Evolutionary conservation across 2,329 filamentous ascomycete species (phyloP).

Genomic region (Venturia effusa): DNA sequence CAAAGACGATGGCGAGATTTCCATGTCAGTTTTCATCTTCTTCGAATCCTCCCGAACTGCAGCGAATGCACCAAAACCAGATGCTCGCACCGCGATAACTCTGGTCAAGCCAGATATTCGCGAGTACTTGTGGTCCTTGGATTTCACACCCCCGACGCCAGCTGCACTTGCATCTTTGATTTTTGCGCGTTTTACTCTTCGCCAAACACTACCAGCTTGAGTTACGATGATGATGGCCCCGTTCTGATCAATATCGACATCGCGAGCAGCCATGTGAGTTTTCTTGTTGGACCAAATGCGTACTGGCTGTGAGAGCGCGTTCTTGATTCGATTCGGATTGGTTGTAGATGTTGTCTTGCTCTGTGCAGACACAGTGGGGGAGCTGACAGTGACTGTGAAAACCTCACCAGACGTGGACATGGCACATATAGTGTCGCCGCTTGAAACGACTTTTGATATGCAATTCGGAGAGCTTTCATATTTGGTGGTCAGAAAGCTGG

Average conservation of each 20-base stretch:
- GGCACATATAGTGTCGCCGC: conserved; percentile 85
- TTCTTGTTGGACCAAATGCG: conserved; percentile 86
- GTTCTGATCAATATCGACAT: conserved; percentile 82
- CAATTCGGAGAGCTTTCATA: conserved; percentile 55
- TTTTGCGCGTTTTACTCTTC: conserved; percentile 70
- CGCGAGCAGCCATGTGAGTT: conserved; percentile 69
- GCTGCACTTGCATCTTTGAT: conserved; percentile 54
- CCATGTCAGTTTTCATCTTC: conserved; percentile 62
- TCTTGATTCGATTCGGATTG: conserved; percentile 81
- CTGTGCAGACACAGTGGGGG: conserved; percentile 40
- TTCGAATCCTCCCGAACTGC: conserved; percentile 67
- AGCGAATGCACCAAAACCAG: conserved; percentile 80
- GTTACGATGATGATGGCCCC: conserved; percentile 93
- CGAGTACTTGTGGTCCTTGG: conserved; percentile 92
- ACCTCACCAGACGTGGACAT: conserved; percentile 76
- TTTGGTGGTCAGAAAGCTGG: conserved; percentile 49
- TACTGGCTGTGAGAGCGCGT: conserved; percentile 65
- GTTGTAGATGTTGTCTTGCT: conserved; percentile 59
- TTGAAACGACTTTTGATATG: conserved; percentile 68
- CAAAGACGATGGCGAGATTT: conserved; percentile 54
- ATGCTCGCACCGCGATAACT: conserved; percentile 74
- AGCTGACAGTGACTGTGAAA: conserved; percentile 70
- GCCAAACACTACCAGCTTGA: conserved; percentile 86
- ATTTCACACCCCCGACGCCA: conserved; percentile 45
- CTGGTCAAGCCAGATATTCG: conserved; percentile 80